Evolutionary conservation across 2,329 filamentous ascomycete species (phyloP).

Genomic region (Monilinia fructigena): DNA sequence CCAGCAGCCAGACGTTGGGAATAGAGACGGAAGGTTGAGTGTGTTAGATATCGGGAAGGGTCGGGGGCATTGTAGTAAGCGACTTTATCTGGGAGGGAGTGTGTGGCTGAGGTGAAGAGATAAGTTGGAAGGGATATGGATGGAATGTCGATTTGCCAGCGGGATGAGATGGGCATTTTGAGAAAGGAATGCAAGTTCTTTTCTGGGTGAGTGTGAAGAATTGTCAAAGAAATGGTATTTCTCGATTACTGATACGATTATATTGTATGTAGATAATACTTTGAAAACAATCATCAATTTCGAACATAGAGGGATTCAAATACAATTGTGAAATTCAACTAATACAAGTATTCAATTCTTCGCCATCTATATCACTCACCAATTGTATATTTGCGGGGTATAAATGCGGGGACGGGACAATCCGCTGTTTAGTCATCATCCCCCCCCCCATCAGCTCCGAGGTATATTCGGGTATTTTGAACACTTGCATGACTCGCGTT

Average conservation of each 20-base stretch:
- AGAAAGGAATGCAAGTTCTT: neutral
- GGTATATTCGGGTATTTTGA: too few relatives aligned
- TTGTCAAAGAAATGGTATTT: neutral
- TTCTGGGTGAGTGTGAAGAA: neutral
- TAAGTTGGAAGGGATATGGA: slow-evolving; percentile 53
- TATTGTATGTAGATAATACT: neutral
- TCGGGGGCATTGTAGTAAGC: slow-evolving; percentile 63
- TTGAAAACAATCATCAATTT: too few relatives aligned
- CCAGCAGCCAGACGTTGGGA: slow-evolving; percentile 71
- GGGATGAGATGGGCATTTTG: slow-evolving; percentile 35
- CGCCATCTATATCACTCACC: too few relatives aligned
- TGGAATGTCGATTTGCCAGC: slow-evolving; percentile 31
- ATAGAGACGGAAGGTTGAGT: slow-evolving; percentile 64
- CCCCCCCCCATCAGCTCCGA: too few relatives aligned
- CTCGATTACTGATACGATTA: neutral
- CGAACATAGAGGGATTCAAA: too few relatives aligned
- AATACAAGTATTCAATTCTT: too few relatives aligned
- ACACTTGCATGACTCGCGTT: too few relatives aligned
- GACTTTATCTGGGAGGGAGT: slow-evolving; percentile 45
- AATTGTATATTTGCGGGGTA: too few relatives aligned
- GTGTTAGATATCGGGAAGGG: slow-evolving; percentile 65
- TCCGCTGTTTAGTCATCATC: too few relatives aligned
- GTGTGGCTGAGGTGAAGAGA: slow-evolving; percentile 52
- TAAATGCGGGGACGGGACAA: too few relatives aligned
- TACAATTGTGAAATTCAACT: too few relatives aligned